Evolutionary conservation across 495 filamentous ascomycete genomes (phyloP), one percentile per base, ranked within the genome.

Genomic region (Daldinia grandis): DNA sequence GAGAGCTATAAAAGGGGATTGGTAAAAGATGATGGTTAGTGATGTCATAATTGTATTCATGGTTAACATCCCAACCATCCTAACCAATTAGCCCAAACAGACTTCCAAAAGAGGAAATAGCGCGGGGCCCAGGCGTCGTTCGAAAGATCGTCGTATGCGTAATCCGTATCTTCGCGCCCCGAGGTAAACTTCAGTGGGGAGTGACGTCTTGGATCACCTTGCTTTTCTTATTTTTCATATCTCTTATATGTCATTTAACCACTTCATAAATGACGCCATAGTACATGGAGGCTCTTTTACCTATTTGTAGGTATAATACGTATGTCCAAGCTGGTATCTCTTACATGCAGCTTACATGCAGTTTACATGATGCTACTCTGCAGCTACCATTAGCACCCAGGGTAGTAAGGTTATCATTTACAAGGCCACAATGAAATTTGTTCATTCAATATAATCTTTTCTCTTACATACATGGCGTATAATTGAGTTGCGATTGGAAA

Each of bases 1-100:
- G 4, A 51, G 24, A 27, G 15, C 4, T 51, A 38, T 57, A 35
- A 57, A 19, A 24, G 28, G 54, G 30, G 9, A 21, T 14, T 35
- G 21, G 9, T 7, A 25, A 25, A 38, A 37, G 28, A 50, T 70
- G 62, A 69, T 69, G 35, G 30, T 49, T 73, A 15, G 28, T 73
- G 71, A 73, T 67, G 71, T 74, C 71, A 74, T 64, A 42, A 57
- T 64, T 70, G 60, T 71, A 57, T 65, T 31, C 21, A 17, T 33
- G 14, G 25, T 19, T 28, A 37, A 44, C 30, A 27, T 25, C 12
- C 25, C 4, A 21, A 28, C 19, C 30, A 27, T 25, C 12, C 25
- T 1, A 21, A 28, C 19, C 17, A n/a, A 47, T 40, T 40, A 35
- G 30, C 28, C 30, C 17, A 66, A 67, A 61, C 50, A 68, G 10